Percentiles rank a stretch among this genome's conserved stretches.
Conservation (phyloP, 2,329 filamentous ascomycete genomes). For the Claviceps arundinis region DNA sequence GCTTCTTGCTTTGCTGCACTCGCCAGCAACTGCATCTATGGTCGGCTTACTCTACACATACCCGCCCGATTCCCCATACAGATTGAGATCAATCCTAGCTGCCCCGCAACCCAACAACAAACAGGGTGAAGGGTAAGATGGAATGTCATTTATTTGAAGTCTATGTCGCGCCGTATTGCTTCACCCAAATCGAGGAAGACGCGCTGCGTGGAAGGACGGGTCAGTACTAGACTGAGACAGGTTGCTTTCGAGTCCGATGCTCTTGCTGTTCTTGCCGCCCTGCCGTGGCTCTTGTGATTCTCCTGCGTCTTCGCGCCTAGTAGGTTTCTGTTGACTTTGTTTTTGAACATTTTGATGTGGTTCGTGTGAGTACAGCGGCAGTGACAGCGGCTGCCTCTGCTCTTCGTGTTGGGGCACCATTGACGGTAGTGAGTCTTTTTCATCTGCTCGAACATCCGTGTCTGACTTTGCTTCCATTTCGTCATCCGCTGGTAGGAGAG, state of each 20-base stretch:
- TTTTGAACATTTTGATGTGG: neutral
- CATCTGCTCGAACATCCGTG: constrained; percentile 19
- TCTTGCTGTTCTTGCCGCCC: neutral
- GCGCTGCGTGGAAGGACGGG: constrained; percentile 41
- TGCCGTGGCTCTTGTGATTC: neutral
- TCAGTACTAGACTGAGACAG: neutral
- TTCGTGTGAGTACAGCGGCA: neutral
- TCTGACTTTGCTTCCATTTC: constrained; percentile 12
- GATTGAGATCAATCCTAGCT: too few relatives aligned
- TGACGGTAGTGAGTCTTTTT: constrained; percentile 5
- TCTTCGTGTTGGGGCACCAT: constrained; percentile 6
- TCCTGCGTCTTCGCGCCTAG: neutral
- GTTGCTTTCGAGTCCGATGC: neutral
- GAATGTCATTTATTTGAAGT: neutral
- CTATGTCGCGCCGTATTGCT: too few relatives aligned
- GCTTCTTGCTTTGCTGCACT: neutral
- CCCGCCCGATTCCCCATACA: too few relatives aligned
- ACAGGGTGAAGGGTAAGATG: neutral
- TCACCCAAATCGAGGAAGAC: constrained; percentile 41
- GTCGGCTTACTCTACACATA: too few relatives aligned
- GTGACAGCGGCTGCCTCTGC: neutral
- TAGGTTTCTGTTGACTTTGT: neutral
- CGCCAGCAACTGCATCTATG: neutral
- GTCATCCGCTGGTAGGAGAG: constrained; percentile 2
- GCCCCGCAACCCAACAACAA: neutral